These are phyloP conservation scores for Somion occarium DNA, from an alignment of 1,284 basidiomycete genomes.

Conservation along the genomic window DNA sequence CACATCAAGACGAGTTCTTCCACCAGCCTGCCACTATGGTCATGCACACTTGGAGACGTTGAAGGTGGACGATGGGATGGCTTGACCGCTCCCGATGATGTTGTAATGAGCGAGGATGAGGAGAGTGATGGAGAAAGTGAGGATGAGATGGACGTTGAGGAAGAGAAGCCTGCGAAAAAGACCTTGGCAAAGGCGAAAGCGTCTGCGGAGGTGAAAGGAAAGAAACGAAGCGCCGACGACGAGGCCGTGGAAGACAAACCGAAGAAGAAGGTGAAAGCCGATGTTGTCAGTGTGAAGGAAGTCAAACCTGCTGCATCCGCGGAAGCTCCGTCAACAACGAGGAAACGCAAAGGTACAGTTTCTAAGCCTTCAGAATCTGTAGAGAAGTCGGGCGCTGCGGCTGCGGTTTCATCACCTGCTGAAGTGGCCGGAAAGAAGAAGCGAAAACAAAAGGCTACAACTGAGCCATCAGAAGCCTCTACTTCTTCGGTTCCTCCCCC, in stretches of 20 bases:
- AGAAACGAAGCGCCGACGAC: constrained; percentile 36
- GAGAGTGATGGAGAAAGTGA: constrained; percentile 19
- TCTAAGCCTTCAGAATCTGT: not conserved
- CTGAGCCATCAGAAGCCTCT: not conserved
- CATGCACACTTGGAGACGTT: constrained; percentile 59
- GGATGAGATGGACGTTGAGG: constrained; percentile 27
- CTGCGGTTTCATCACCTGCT: not conserved
- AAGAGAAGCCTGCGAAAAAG: constrained; percentile 21
- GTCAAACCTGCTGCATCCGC: not conserved
- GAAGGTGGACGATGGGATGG: constrained; percentile 64
- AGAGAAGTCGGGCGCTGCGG: not conserved
- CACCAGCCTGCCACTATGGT: constrained; percentile 89
- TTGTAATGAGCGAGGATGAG: constrained; percentile 22
- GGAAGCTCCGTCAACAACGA: not conserved
- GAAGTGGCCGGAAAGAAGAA: constrained; percentile 4
- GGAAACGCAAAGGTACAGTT: not conserved
- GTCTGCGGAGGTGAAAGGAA: constrained; percentile 34
- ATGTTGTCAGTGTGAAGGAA: not conserved
- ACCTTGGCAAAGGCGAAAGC: constrained; percentile 30
- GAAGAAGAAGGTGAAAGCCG: constrained; percentile 30
- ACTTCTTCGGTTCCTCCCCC: constrained; percentile 1
- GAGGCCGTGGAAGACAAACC: constrained; percentile 23
- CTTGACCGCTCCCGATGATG: constrained; percentile 31
- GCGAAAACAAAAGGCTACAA: constrained; percentile 2
- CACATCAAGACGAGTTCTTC: constrained; percentile 90